A percentile compares a stretch with the other conserved stretches of the same genome.
These are phyloP conservation scores for Lodderomyces elongisporus DNA, from an alignment of 1,139 yeast genomes.

Conservation along the genomic window DNA sequence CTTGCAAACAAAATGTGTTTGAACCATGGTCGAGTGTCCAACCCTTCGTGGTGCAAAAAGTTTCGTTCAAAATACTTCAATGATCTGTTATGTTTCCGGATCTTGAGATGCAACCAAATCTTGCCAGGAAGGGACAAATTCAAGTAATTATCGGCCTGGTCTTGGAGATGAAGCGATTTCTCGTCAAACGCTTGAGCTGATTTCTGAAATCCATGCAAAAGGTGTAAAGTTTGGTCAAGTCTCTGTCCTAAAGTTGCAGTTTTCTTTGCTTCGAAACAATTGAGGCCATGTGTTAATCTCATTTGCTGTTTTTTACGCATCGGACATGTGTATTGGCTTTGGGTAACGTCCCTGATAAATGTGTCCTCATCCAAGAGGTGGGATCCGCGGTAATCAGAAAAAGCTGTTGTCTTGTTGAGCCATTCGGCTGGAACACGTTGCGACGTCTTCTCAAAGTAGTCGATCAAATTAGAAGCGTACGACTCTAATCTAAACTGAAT, in stretches of 20 bases:
- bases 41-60: slow-evolving; percentile 61
- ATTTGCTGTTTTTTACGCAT: slow-evolving; percentile 8
- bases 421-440: slow-evolving; percentile 31
- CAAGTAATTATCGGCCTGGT: slow-evolving; percentile 30
- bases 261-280: slow-evolving; percentile 3
- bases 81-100: slow-evolving; percentile 36
- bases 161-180: slow-evolving; percentile 28
- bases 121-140: slow-evolving; percentile 38
- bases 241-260: slow-evolving; percentile 27
- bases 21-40: slow-evolving; percentile 72
- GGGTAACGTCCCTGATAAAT: slow-evolving; percentile 19
- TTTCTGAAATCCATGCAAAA: slow-evolving; percentile 23
- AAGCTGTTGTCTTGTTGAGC: slow-evolving; percentile 16
- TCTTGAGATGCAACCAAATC: slow-evolving; percentile 31
- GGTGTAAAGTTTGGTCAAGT: slow-evolving; percentile 20
- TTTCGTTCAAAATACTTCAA: slow-evolving; percentile 59
- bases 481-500: slow-evolving; percentile 32
- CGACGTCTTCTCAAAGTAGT: slow-evolving; percentile 27
- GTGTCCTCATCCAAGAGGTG: slow-evolving; percentile 16
- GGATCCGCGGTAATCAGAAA: slow-evolving; percentile 13
- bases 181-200: slow-evolving; percentile 35
- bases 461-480: slow-evolving; percentile 30
- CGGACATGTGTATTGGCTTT: slow-evolving; percentile 19
- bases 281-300: slow-evolving; percentile 4
- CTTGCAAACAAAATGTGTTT: slow-evolving; percentile 81